Percentiles rank a stretch among this genome's conserved stretches.
These are phyloP conservation scores for bread wheat (Triticum aestivum) DNA, from an alignment of 176 grass and related monocot species.

Conservation along the genomic window IWGSC_CS_RefSeq_v2.1 NC_057799.1:425741420-425741919, in stretches of 20 bases:
- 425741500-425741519: too few species aligned
- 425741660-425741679: background rate
- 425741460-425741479: too few species aligned
- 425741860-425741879: background rate
- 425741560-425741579: too few species aligned
- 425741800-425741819: background rate
- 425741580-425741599: too few species aligned
- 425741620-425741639: background rate
- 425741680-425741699: background rate
- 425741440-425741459: too few species aligned
- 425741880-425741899: background rate
- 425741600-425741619: background rate
- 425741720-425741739: background rate
- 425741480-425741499: too few species aligned
- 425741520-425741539: too few species aligned
- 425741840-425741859: background rate
- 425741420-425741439: too few species aligned
- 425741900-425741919: conserved; percentile 7
- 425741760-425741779: background rate
- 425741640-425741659: background rate
- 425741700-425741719: background rate
- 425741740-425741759: background rate
- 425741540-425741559: too few species aligned
- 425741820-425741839: background rate
- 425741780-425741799: background rate